phyloP scores from a whole-genome alignment of 192 early-diverging fungal genomes.

The Coemansia sp. region DNA sequence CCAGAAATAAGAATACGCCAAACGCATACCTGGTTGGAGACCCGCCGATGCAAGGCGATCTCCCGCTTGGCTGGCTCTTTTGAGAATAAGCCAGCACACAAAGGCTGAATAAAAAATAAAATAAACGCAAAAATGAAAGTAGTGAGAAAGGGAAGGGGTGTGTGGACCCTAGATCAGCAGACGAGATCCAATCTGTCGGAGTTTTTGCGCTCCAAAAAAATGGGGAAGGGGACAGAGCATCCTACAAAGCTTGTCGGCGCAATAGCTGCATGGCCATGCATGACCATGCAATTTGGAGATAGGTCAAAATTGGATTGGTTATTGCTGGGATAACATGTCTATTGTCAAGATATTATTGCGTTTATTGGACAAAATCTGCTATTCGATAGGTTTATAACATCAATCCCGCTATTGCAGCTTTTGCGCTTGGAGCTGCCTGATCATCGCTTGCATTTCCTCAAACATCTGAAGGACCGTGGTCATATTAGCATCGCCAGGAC shows the following conservation, averaged over 20 bases:
- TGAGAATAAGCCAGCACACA: not conserved
- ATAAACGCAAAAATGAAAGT: not conserved
- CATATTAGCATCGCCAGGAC: constrained; percentile 18
- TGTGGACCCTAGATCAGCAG: not conserved
- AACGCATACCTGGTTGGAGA: not conserved
- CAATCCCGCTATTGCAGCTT: not conserved
- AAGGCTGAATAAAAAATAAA: not conserved
- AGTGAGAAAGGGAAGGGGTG: not conserved
- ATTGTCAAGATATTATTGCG: too few species aligned
- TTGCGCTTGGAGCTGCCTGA: constrained; percentile 34
- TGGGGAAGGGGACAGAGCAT: constrained; percentile 7
- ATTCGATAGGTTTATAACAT: too few species aligned
- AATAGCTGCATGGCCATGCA: constrained; percentile 1
- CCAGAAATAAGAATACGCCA: not conserved
- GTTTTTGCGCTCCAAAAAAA: not conserved
- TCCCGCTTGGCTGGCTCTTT: constrained; percentile 1
- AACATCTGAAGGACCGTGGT: constrained; percentile 33
- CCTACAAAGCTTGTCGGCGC: not conserved
- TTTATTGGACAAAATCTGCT: too few species aligned
- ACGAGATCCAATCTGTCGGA: not conserved
- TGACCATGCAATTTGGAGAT: not conserved
- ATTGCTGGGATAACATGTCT: too few species aligned
- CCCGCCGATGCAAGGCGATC: not conserved
- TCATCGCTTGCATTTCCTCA: constrained; percentile 40
- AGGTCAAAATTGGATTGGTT: not conserved